A percentile compares a stretch with the other conserved stretches of the same genome.
Conservation (phyloP, 257 asterid species). For the Lycium barbarum region DNA sequence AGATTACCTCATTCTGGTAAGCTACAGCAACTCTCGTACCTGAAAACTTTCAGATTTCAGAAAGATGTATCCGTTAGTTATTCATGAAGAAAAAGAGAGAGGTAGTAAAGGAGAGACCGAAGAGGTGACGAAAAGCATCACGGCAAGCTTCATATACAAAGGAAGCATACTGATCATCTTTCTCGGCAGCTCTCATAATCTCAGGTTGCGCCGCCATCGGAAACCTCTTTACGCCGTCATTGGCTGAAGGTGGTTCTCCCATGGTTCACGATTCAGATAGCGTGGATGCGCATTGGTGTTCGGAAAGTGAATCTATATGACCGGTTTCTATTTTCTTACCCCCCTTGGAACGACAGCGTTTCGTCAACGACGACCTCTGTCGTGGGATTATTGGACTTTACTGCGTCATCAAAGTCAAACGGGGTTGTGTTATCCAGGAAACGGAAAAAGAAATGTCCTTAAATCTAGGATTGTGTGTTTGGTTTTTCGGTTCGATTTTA, state of each 20-base stretch:
- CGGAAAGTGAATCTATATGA: not conserved
- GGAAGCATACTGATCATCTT: constrained; percentile 97
- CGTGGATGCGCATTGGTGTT: not conserved
- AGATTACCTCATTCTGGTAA: constrained; percentile 87
- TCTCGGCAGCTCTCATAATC: constrained; percentile 98
- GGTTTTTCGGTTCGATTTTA: too few species aligned
- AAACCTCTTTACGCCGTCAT: constrained; percentile 56
- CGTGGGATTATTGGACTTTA: not conserved
- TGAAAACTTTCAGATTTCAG: constrained; percentile 33
- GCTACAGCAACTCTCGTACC: constrained; percentile 92
- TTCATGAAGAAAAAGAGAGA: not conserved
- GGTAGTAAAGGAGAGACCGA: constrained; percentile 48
- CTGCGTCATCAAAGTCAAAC: not conserved
- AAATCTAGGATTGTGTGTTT: too few species aligned
- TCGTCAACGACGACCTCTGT: too few species aligned
- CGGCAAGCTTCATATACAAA: constrained; percentile 97
- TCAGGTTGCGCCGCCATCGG: constrained; percentile 96
- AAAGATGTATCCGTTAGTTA: not conserved
- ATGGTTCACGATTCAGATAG: not conserved
- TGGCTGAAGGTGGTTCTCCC: constrained; percentile 37
- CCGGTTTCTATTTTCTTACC: not conserved
- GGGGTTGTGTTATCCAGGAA: too few species aligned
- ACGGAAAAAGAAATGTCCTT: too few species aligned
- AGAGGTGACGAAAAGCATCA: constrained; percentile 97
- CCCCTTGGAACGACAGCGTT: not conserved